phyloP scores from a whole-genome alignment of 345 rosid species.

The Populus euphratica region DNA sequence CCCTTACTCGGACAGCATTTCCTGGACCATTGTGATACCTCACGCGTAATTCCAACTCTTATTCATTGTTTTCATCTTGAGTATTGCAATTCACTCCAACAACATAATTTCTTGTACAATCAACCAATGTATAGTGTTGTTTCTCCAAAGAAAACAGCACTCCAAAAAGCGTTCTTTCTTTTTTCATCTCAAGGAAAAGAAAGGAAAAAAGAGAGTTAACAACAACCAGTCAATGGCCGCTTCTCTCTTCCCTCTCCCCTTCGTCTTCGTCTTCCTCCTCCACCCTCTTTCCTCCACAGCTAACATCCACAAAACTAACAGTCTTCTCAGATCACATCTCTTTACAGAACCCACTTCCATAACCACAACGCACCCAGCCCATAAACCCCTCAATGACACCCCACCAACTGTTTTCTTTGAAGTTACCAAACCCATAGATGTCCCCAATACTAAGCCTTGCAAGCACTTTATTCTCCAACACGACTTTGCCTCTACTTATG shows the following conservation, averaged over 20 bases:
- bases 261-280: conserved; percentile 31
- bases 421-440: conserved; percentile 55
- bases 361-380: not conserved
- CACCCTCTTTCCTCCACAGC: conserved; percentile 28
- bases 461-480: conserved; percentile 53
- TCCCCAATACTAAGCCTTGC: conserved; percentile 48
- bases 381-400: conserved; percentile 12
- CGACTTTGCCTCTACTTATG: conserved; percentile 67
- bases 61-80: not conserved
- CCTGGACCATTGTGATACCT: too few species aligned
- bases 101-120: not conserved
- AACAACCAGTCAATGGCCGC: conserved; percentile 41
- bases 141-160: not conserved
- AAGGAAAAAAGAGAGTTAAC: not conserved
- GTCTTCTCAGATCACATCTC: conserved; percentile 28
- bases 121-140: not conserved
- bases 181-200: not conserved
- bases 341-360: conserved; percentile 32
- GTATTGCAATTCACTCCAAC: not conserved
- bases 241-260: conserved; percentile 22
- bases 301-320: conserved; percentile 38
- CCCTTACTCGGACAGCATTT: too few species aligned
- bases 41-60: too few species aligned
- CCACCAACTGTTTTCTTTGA: conserved; percentile 69
- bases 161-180: not conserved